Evolutionary conservation across 148 eudicot species (phyloP), one percentile per base, ranked within the genome.

Genomic region (Mesembryanthemum crystallinum): DNA sequence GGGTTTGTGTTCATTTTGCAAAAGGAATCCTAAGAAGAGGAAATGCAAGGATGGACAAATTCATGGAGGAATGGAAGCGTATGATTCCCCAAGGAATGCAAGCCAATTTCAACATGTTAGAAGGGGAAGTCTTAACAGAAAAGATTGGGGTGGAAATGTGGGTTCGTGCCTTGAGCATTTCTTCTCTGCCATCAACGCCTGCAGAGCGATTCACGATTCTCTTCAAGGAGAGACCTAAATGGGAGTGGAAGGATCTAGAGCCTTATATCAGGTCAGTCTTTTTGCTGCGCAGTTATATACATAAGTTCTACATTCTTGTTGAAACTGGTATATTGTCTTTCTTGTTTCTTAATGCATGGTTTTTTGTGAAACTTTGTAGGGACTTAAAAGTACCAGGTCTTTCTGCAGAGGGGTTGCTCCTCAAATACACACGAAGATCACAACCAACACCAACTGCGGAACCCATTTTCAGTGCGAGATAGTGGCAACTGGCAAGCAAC

Each of bases 161-260:
- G 97, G 81, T 95, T 52, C 88, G 81, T 58, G 72, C 85, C 21
- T 95, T 90, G 57, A 92, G 96, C 64, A 85, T 88, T 69, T 88
- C 91, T 64, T 92, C 94, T 75, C 84, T 95, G 54, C 97, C 99
- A 7, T 89, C 85, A 13, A 67, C 81, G 51, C 97, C 99, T 33
- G 88, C 88, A n/a, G 91, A 89, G 82, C 92, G 99, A 3, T 95
- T 95, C 75, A 64, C 91, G 10, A 74, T 78, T 61, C 99, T 95
- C 37, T 95, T 92, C 51, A 82, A 66, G 66, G 94, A 90, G 85
- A 84, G 91, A 73, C 73, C 87, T 10, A 95, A 86, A 82, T 95
- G 99, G 97, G 99, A 92, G 75, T 91, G 89, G 97, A 95, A 92
- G 80, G 99, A 95, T 81, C 84, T 92, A 11, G 86, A 92, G 79